Evolutionary conservation across 495 filamentous ascomycete species (phyloP).

Genomic region (Tuber aestivum): DNA sequence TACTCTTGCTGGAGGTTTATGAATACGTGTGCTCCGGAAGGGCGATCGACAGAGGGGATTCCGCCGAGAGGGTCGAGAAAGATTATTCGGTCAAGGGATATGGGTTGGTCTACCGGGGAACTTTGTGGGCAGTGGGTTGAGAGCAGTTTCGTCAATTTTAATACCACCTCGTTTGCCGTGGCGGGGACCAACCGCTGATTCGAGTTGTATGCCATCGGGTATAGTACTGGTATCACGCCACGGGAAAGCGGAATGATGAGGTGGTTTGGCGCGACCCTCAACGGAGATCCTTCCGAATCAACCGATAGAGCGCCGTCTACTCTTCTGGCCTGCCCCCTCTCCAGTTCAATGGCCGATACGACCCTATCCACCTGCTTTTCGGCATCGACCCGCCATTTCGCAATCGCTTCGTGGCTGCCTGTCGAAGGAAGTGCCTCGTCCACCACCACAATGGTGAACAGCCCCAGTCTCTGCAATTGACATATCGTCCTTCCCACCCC

Average conservation of each 20-base stretch:
- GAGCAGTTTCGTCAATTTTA: conserved; percentile 68
- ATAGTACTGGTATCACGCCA: conserved; percentile 72
- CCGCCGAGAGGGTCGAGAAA: conserved; percentile 84
- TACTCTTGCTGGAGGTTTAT: conserved; percentile 94
- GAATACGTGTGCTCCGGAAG: conserved; percentile 73
- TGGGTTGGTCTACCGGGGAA: conserved; percentile 12
- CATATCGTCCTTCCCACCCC: conserved; percentile 78
- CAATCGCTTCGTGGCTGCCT: conserved; percentile 13
- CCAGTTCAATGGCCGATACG: conserved; percentile 62
- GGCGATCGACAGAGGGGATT: conserved; percentile 64
- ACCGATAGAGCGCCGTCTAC: conserved; percentile 55
- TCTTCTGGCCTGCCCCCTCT: conserved; percentile 59
- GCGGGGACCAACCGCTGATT: conserved; percentile 54
- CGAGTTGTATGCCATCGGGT: conserved; percentile 61
- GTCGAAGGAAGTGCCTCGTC: conserved; percentile 47
- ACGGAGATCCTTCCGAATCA: conserved; percentile 21
- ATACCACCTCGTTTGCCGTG: conserved; percentile 60
- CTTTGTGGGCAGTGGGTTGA: conserved; percentile 41
- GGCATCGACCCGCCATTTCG: conserved; percentile 47
- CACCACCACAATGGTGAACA: conserved; percentile 73
- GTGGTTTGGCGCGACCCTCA: conserved; percentile 53
- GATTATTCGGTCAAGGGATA: conserved; percentile 77
- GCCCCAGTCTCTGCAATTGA: conserved; percentile 72
- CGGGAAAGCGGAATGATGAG: conserved; percentile 64
- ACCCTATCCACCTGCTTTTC: conserved; percentile 67